Evolutionary conservation across 2,329 filamentous ascomycete genomes (phyloP).

Genomic region (Fusarium keratoplasticum): DNA sequence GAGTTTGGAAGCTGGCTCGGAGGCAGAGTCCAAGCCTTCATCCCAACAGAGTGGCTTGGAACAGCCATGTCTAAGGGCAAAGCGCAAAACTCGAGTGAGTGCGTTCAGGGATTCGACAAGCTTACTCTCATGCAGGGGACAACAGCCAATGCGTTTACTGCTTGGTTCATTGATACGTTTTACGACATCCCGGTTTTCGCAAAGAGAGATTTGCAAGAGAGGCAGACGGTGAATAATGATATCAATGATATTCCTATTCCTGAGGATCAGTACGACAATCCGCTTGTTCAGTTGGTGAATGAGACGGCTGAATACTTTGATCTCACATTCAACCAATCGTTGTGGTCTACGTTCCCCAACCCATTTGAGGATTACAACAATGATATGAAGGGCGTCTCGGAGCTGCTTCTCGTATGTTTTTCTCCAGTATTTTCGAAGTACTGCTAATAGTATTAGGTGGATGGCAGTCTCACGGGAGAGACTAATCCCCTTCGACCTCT

Average conservation of each 20-base stretch:
- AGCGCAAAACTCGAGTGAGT: constrained; percentile 41
- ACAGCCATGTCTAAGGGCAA: constrained; percentile 44
- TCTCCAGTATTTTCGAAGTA: fast-evolving
- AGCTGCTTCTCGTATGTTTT: constrained; percentile 41
- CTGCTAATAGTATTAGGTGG: constrained; percentile 30
- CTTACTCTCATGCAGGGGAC: constrained; percentile 47
- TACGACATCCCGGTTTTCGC: constrained; percentile 42
- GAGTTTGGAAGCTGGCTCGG: constrained; percentile 50
- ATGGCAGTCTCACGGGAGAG: constrained; percentile 48
- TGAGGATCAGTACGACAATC: constrained; percentile 26
- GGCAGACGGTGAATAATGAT: constrained; percentile 17
- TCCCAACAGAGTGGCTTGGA: constrained; percentile 44
- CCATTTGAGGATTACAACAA: constrained; percentile 46
- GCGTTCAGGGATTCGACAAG: constrained; percentile 48
- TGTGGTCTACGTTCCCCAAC: constrained; percentile 48
- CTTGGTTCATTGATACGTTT: constrained; percentile 43
- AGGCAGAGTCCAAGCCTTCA: constrained; percentile 45
- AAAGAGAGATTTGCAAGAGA: constrained; percentile 26
- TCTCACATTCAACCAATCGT: constrained; percentile 45
- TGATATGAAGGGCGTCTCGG: constrained; percentile 39
- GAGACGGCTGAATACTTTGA: constrained; percentile 40
- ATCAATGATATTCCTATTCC: constrained; percentile 38
- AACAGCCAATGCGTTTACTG: constrained; percentile 43
- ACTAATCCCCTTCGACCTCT: constrained; percentile 45
- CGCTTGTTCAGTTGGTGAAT: constrained; percentile 39